phyloP scores from a whole-genome alignment of 192 early-diverging fungal species.

The Pilaira anomala region DNA sequence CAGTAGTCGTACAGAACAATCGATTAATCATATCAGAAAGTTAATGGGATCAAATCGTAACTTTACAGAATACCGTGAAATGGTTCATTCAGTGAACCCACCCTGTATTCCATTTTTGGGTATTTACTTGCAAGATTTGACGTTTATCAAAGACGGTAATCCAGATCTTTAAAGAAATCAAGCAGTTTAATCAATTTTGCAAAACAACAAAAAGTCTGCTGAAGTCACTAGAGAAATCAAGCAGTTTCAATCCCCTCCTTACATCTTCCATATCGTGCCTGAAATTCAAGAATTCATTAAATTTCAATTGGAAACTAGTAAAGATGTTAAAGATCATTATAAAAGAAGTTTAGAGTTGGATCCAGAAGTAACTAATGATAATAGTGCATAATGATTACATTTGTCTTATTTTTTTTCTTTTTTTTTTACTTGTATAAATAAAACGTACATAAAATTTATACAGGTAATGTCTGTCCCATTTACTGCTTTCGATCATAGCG shows the following conservation, averaged over 20 bases:
- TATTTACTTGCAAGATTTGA: too few relatives aligned
- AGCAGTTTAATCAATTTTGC: conserved; percentile 84
- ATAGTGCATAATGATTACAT: neutral
- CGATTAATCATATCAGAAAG: conserved; percentile 53
- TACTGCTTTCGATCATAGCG: too few relatives aligned
- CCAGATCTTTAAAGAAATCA: conserved; percentile 58
- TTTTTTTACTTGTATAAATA: too few relatives aligned
- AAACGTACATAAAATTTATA: too few relatives aligned
- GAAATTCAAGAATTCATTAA: conserved; percentile 81
- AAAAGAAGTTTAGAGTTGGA: conserved; percentile 73
- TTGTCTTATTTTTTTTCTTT: too few relatives aligned
- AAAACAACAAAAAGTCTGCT: conserved; percentile 80
- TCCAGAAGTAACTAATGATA: conserved; percentile 43
- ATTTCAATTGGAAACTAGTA: conserved; percentile 62
- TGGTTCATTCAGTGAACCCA: conserved; percentile 67
- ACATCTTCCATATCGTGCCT: conserved; percentile 66
- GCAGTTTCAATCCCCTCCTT: conserved; percentile 84
- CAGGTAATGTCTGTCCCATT: too few relatives aligned
- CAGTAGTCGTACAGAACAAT: conserved; percentile 40
- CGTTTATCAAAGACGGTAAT: conserved; percentile 78
- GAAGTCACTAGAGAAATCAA: conserved; percentile 87
- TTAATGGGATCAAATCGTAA: conserved; percentile 73
- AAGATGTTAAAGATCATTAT: conserved; percentile 71
- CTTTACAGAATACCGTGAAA: conserved; percentile 71
- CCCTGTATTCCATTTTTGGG: conserved; percentile 77